Evolutionary conservation across 2,329 filamentous ascomycete species (phyloP).

Genomic region (Xylaria sp.): DNA sequence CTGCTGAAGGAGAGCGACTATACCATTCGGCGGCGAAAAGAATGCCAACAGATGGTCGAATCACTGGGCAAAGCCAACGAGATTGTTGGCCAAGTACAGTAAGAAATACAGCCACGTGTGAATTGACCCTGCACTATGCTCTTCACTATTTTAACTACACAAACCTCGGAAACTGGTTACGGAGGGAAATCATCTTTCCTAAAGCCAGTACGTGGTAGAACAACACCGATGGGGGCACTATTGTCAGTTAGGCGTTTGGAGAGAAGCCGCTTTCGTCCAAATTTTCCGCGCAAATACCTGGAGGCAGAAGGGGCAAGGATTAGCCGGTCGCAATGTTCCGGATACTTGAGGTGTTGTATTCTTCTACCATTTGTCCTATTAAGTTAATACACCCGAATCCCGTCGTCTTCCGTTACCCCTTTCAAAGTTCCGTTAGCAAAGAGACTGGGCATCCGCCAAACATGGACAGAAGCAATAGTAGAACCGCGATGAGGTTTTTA

Average conservation of each 20-base stretch:
- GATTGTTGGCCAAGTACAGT: constrained; percentile 86
- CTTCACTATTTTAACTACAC: constrained; percentile 5
- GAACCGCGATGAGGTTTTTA: not conserved
- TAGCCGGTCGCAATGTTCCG: not conserved
- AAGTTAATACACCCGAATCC: not conserved
- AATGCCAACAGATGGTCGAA: constrained; percentile 99
- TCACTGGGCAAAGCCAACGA: constrained; percentile 87
- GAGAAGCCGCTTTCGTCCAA: constrained; percentile 2
- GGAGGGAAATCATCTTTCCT: not conserved
- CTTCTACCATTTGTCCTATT: constrained; percentile 7
- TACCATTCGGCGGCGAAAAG: constrained; percentile 91
- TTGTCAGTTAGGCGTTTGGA: constrained; percentile 12
- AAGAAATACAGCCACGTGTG: constrained; percentile 30
- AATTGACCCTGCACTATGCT: not conserved
- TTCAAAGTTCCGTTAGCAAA: constrained; percentile 14
- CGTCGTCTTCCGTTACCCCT: not conserved
- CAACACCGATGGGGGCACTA: not conserved
- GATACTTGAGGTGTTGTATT: constrained; percentile 1
- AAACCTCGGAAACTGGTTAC: not conserved
- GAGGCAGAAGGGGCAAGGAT: constrained; percentile 10
- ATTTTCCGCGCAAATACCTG: constrained; percentile 10
- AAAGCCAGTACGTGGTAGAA: not conserved
- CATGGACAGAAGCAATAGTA: constrained; percentile 15
- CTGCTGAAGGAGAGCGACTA: constrained; percentile 98
- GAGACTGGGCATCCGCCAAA: constrained; percentile 9